Evolutionary conservation across 2,329 filamentous ascomycete genomes (phyloP).

Genomic region (Scopulariopsis brevicaulis): DNA sequence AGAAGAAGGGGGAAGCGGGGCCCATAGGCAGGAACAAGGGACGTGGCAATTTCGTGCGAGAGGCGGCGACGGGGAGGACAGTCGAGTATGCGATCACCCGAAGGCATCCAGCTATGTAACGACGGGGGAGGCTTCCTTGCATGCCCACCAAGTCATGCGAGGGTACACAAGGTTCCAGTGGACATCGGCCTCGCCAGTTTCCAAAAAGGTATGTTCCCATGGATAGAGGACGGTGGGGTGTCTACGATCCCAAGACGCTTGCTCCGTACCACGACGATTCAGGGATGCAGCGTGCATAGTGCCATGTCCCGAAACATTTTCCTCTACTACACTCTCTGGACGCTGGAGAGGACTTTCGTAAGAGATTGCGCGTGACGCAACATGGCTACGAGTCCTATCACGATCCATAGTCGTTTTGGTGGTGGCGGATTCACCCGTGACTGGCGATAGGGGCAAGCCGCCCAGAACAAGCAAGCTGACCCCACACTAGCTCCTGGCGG

Average conservation of each 20-base stretch:
- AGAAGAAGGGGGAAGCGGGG: background rate
- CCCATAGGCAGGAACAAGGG: background rate
- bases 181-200: background rate
- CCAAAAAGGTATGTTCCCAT: background rate
- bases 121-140: background rate
- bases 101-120: conserved; percentile 1
- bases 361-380: background rate
- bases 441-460: background rate
- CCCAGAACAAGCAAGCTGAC: background rate
- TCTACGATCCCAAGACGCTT: background rate
- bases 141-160: background rate
- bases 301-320: background rate
- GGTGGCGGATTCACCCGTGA: background rate
- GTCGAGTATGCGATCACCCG: conserved; percentile 2
- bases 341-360: background rate
- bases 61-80: background rate
- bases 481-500: background rate
- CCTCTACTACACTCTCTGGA: background rate
- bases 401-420: background rate
- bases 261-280: background rate
- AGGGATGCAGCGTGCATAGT: background rate
- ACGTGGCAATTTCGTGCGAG: background rate
- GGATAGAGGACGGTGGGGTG: background rate
- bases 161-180: background rate
- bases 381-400: background rate